Base-by-base conservation (phyloP, 2,329 filamentous ascomycete genomes). In the Ophiostoma fasciatum region DNA sequence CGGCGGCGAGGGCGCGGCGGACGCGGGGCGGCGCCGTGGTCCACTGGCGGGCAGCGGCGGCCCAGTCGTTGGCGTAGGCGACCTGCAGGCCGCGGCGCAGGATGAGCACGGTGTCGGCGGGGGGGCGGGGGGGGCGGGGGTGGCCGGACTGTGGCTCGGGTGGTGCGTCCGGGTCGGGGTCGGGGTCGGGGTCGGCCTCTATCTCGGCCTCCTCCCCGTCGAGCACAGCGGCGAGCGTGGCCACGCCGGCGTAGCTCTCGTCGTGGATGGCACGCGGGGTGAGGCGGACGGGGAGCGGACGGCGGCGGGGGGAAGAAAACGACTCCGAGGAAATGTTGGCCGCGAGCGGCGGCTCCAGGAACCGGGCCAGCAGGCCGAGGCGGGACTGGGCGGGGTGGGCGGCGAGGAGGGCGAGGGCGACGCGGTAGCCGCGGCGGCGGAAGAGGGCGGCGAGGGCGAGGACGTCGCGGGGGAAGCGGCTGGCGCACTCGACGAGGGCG, bases 221-320 rank as follows among this genome's bases (percentile, higher is more conserved):
- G 14, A 63, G 44, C 37, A 57, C 60, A 19, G 36, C 40, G 2
- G 60, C 60, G 4, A 55, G 57, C 7, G 49, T 44, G 12, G 52
- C 36, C 13, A 66, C 35, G 3, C 62, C 62, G 3, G 28, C 44
- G 29, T 59, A 65, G 19, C 61, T 62, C 38, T 62, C 62, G 34
- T 65, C 58, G 35, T 67, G 63, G n/a, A 66, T 56, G 39, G 42
- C 49, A 13, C 46, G 47, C 4, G 62, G 62, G 27, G 63, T 66
- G 27, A 66, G 43, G 9, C 63, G 49, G 6, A 53, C 43, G 1
- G 60, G 60, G 28, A 66, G 17, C 9, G 22, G 22, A n/a, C n/a
- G n/a, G n/a, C n/a, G n/a, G n/a, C n/a, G n/a, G 22, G 22, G 7
- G 22, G 22, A 23, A 23, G 22, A 23, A 11, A 11, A 7, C 13